phyloP scores from a whole-genome alignment of 345 rosid genomes.

The Erysimum cheiranthoides region DNA sequence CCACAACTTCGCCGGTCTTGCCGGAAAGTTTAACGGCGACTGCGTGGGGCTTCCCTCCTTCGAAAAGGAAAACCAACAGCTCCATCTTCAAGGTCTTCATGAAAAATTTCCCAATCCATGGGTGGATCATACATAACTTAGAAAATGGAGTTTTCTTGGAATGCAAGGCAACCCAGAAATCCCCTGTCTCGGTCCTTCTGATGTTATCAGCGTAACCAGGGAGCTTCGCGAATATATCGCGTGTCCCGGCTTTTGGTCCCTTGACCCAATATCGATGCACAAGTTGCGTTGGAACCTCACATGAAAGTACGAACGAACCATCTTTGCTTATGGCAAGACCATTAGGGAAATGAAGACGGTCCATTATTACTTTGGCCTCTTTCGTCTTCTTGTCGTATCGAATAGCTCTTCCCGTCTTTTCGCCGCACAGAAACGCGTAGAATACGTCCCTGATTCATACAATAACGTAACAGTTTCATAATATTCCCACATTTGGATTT shows the following conservation, averaged over 20 bases:
- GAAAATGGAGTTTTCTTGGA: slow-evolving; percentile 51
- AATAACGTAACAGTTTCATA: slow-evolving; percentile 1
- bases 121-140: slow-evolving; percentile 47
- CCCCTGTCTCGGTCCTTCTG: slow-evolving; percentile 57
- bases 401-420: slow-evolving; percentile 67
- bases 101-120: slow-evolving; percentile 51
- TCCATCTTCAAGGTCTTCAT: slow-evolving; percentile 51
- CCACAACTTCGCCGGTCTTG: slow-evolving; percentile 55
- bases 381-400: slow-evolving; percentile 63
- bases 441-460: slow-evolving; percentile 45
- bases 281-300: slow-evolving; percentile 49
- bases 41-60: slow-evolving; percentile 68
- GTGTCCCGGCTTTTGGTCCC: slow-evolving; percentile 50
- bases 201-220: slow-evolving; percentile 72
- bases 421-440: slow-evolving; percentile 49
- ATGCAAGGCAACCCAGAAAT: slow-evolving; percentile 67
- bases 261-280: slow-evolving; percentile 57
- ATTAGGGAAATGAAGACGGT: slow-evolving; percentile 65
- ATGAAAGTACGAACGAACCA: slow-evolving; percentile 57
- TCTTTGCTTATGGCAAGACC: slow-evolving; percentile 78
- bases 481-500: not conserved
- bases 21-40: slow-evolving; percentile 57
- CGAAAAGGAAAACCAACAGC: slow-evolving; percentile 53
- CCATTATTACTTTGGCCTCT: slow-evolving; percentile 54
- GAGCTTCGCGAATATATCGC: slow-evolving; percentile 54